Percentiles rank a stretch among this genome's conserved stretches.
phyloP scores from a whole-genome alignment of 192 early-diverging fungal species.

The Rhizophagus prolifer region DNA sequence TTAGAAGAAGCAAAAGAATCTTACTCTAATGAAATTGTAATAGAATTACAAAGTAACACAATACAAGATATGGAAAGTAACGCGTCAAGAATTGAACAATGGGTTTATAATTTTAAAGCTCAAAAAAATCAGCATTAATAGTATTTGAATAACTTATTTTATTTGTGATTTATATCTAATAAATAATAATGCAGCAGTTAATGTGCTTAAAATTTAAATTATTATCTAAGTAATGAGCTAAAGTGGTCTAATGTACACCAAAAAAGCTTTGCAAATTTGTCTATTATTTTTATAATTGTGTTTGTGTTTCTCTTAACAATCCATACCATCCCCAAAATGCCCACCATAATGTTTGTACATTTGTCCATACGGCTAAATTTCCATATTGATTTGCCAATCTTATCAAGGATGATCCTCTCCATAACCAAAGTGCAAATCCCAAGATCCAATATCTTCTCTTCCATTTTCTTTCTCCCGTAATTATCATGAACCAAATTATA shows the following conservation, averaged over 20 bases:
- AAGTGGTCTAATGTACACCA: no score
- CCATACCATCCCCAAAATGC: slow-evolving; percentile 14
- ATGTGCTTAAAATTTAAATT: no score
- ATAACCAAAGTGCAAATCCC: slow-evolving; percentile 9
- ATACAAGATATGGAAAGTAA: slow-evolving; percentile 92
- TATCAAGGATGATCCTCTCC: slow-evolving; percentile 7
- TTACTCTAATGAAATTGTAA: slow-evolving; percentile 75
- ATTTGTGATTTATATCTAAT: no score
- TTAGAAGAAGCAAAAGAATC: slow-evolving; percentile 85
- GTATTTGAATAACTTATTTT: no score
- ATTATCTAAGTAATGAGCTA: no score
- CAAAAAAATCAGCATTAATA: slow-evolving; percentile 24
- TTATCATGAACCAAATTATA: slow-evolving; percentile 14
- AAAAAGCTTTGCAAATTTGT: no score
- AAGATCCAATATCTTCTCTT: background rate
- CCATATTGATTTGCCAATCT: background rate
- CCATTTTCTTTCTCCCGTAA: slow-evolving; percentile 10
- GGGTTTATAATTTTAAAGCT: slow-evolving; percentile 63
- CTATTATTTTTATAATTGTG: no score
- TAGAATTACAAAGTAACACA: slow-evolving; percentile 78
- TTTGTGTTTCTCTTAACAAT: background rate
- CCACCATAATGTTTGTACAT: slow-evolving; percentile 19
- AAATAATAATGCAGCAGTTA: no score
- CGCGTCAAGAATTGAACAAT: slow-evolving; percentile 71
- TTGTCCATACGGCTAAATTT: background rate